phyloP scores from a whole-genome alignment of 2,329 filamentous ascomycete species.

The Aspergillus tamarii region DNA sequence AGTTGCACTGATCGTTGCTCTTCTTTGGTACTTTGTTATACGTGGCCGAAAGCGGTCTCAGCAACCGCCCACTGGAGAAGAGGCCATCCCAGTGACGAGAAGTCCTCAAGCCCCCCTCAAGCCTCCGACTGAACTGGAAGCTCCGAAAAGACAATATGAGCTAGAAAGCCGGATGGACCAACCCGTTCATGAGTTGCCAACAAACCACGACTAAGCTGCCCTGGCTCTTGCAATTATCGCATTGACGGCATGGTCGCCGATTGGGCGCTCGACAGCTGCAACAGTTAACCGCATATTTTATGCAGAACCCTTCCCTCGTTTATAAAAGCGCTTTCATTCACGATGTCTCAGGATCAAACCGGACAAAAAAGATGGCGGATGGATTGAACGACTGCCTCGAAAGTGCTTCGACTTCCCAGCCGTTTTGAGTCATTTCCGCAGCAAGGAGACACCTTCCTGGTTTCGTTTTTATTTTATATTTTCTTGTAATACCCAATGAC shows the following conservation, averaged over 20 bases:
- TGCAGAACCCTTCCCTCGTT: too few species aligned
- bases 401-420: too few species aligned
- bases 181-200: not conserved
- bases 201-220: not conserved
- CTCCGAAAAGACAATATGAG: not conserved
- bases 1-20: slow-evolving; percentile 13
- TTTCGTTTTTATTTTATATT: too few species aligned
- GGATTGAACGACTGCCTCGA: too few species aligned
- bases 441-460: too few species aligned
- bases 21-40: slow-evolving; percentile 21
- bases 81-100: not conserved
- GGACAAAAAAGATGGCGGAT: too few species aligned
- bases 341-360: too few species aligned
- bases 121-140: not conserved
- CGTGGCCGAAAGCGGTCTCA: slow-evolving; percentile 10
- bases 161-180: not conserved
- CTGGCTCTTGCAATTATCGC: not conserved
- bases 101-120: not conserved
- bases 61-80: not conserved
- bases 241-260: not conserved
- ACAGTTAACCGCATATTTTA: not conserved
- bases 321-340: too few species aligned
- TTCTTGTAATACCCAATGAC: too few species aligned
- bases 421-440: too few species aligned
- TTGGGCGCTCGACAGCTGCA: not conserved